Evolutionary conservation across 352 stramenopile species (phyloP).

Genomic region (Globisporangium megalacanthum): DNA sequence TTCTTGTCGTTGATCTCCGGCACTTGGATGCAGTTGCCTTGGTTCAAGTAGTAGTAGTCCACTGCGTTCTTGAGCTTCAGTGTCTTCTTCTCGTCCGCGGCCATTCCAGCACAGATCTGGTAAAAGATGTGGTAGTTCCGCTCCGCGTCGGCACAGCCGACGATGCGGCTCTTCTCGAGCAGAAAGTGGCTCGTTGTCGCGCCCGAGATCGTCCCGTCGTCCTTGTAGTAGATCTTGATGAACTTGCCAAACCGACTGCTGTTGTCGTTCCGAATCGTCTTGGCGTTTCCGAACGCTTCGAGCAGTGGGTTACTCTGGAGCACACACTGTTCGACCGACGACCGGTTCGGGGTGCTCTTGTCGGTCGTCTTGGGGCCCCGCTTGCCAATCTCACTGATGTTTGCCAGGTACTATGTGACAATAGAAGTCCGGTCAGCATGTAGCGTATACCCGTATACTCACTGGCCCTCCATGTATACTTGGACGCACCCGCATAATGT

Average conservation of each 20-base stretch:
- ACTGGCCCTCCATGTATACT: background rate
- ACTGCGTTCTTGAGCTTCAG: conserved; percentile 84
- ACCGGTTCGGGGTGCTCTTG: conserved; percentile 56
- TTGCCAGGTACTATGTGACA: conserved; percentile 67
- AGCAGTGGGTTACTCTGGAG: conserved; percentile 91
- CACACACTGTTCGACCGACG: conserved; percentile 87
- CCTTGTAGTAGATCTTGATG: conserved; percentile 94
- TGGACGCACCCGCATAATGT: conserved; percentile 81
- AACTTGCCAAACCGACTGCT: conserved; percentile 96
- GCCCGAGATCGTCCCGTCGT: conserved; percentile 86
- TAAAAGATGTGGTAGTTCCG: conserved; percentile 99
- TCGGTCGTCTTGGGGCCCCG: conserved; percentile 57
- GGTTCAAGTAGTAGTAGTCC: conserved; percentile 93
- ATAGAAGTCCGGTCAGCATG: background rate
- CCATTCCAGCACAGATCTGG: conserved; percentile 89
- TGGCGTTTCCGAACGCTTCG: conserved; percentile 91
- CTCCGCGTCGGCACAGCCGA: conserved; percentile 90
- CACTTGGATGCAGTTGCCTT: conserved; percentile 90
- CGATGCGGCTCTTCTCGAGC: conserved; percentile 97
- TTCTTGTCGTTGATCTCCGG: conserved; percentile 94
- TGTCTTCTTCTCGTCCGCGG: conserved; percentile 53
- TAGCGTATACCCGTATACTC: background rate
- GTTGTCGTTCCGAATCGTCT: conserved; percentile 95
- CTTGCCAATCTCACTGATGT: conserved; percentile 88
- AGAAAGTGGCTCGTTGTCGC: conserved; percentile 96